phyloP scores from a whole-genome alignment of 805 yeast species.

The Cyberlindnera samutprakarnensis region DNA sequence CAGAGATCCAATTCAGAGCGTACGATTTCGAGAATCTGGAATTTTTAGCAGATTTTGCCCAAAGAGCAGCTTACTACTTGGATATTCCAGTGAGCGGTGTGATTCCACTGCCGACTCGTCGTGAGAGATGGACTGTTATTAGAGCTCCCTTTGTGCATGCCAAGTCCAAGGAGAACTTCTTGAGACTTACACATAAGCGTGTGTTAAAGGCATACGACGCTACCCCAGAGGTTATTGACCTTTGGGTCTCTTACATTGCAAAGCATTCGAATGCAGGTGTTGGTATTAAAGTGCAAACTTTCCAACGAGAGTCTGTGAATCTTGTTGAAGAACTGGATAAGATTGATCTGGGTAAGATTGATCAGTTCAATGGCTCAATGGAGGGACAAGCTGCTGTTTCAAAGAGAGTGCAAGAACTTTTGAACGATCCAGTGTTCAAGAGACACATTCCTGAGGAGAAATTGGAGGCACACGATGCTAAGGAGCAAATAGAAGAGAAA shows the following conservation, averaged over 20 bases:
- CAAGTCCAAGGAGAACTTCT: slow-evolving; percentile 88
- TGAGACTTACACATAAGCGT: slow-evolving; percentile 77
- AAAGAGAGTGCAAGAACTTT: slow-evolving; percentile 59
- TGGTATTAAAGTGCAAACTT: slow-evolving; percentile 70
- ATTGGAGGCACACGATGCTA: slow-evolving; percentile 4
- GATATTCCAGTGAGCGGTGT: slow-evolving; percentile 83
- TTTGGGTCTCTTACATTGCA: slow-evolving; percentile 70
- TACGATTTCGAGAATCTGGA: slow-evolving; percentile 64
- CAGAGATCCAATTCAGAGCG: slow-evolving; percentile 68
- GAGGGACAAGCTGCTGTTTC: slow-evolving; percentile 12
- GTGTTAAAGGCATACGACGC: slow-evolving; percentile 75
- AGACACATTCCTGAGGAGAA: slow-evolving; percentile 29
- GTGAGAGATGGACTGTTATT: slow-evolving; percentile 89
- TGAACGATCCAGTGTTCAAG: slow-evolving; percentile 65
- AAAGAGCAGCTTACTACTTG: slow-evolving; percentile 83
- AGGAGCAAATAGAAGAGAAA: slow-evolving; percentile 8
- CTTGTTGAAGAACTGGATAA: slow-evolving; percentile 32
- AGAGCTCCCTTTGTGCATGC: slow-evolving; percentile 92
- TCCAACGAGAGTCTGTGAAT: slow-evolving; percentile 42
- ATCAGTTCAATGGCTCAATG: slow-evolving; percentile 5
- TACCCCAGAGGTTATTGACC: slow-evolving; percentile 74
- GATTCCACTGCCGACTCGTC: slow-evolving; percentile 56
- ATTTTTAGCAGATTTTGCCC: slow-evolving; percentile 75
- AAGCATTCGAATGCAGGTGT: slow-evolving; percentile 78
- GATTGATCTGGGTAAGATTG: slow-evolving; percentile 7